These are phyloP conservation scores for Erodium maritimum DNA, from an alignment of 345 rosid genomes.

Conservation along the genomic window DNA sequence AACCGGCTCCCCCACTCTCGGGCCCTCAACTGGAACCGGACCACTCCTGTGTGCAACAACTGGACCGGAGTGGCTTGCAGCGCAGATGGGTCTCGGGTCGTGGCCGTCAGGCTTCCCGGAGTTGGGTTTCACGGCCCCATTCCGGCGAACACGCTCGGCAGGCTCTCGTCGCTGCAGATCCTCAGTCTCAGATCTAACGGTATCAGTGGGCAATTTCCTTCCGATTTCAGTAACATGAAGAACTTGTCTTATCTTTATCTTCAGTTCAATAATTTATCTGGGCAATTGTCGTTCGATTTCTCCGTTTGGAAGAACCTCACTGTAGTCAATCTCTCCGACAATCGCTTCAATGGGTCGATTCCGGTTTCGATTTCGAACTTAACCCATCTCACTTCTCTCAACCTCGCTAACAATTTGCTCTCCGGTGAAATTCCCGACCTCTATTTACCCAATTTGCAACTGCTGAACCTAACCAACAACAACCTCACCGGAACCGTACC, in stretches of 20 bases:
- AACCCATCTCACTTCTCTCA: conserved; percentile 51
- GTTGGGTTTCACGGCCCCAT: conserved; percentile 62
- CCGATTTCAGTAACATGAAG: conserved; percentile 50
- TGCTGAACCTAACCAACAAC: conserved; percentile 53
- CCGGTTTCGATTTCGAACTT: conserved; percentile 44
- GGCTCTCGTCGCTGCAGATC: conserved; percentile 57
- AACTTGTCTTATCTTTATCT: conserved; percentile 65
- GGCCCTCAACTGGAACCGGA: conserved; percentile 19
- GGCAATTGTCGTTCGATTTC: conserved; percentile 44
- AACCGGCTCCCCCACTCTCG: conserved; percentile 13
- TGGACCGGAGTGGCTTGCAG: conserved; percentile 78
- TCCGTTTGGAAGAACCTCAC: conserved; percentile 51
- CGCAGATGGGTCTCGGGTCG: conserved; percentile 33
- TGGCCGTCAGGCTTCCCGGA: conserved; percentile 70
- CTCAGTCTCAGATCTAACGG: conserved; percentile 76
- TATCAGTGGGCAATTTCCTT: conserved; percentile 51
- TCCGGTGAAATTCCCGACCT: conserved; percentile 73
- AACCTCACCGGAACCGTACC: conserved; percentile 53
- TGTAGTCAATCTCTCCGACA: conserved; percentile 63
- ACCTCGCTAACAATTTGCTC: conserved; percentile 70
- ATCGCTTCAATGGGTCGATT: conserved; percentile 60
- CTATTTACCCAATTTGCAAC: conserved; percentile 38
- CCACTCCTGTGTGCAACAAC: conserved; percentile 17
- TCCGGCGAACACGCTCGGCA: conserved; percentile 59
- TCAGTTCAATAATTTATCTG: conserved; percentile 61